Evolutionary conservation across 148 eudicot genomes (phyloP).

Genomic region (Persicaria maculosa): DNA sequence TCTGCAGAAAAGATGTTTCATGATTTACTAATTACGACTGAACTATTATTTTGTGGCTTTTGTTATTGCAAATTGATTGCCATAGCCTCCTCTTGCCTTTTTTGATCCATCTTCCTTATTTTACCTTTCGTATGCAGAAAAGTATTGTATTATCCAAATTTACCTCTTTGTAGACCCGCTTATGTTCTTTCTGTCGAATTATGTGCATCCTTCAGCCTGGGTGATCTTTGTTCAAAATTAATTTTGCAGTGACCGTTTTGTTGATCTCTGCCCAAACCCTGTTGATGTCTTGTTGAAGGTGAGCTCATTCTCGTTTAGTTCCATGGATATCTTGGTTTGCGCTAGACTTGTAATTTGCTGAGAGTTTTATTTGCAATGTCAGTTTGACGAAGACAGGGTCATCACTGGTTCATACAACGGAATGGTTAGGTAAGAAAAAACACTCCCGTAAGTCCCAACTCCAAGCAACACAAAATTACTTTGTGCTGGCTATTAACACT

Average conservation of each 20-base stretch:
- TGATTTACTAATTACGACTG: no score
- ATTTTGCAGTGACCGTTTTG: slow-evolving; percentile 75
- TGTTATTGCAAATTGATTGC: not conserved
- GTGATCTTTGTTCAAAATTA: not conserved
- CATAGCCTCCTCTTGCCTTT: not conserved
- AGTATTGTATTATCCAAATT: not conserved
- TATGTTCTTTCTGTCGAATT: not conserved
- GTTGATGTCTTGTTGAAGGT: slow-evolving; percentile 85
- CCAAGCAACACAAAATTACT: not conserved
- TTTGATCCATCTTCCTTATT: not conserved
- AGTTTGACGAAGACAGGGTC: slow-evolving; percentile 95
- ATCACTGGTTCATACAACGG: slow-evolving; percentile 84
- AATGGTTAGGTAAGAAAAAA: slow-evolving; percentile 60
- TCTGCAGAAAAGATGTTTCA: no score
- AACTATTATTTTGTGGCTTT: not conserved
- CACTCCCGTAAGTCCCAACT: not conserved
- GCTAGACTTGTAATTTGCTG: not conserved
- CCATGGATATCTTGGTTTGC: not conserved
- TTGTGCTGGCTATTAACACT: not conserved
- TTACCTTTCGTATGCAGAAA: not conserved
- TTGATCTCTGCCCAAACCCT: slow-evolving; percentile 78
- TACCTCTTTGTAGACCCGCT: not conserved
- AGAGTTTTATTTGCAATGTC: slow-evolving; percentile 1
- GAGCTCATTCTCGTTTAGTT: slow-evolving; percentile 13
- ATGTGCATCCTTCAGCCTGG: not conserved